Evolutionary conservation across 169 alveolate genomes (phyloP), one percentile per base, ranked within the genome.

Genomic region (Plasmodium ovale): DNA sequence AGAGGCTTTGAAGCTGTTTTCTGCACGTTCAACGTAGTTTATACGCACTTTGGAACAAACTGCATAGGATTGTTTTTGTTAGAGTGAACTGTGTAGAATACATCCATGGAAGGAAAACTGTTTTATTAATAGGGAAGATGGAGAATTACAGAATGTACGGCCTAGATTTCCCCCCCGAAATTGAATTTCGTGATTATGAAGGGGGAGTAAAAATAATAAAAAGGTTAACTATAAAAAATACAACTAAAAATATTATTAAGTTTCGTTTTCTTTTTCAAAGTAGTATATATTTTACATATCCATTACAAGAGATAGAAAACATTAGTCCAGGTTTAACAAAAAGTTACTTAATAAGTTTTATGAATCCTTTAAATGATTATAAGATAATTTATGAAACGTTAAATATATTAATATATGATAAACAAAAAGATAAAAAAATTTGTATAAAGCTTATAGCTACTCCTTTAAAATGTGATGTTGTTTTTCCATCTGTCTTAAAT

Each of bases 231-330:
- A 79, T 79, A 79, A 79, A 64, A 51, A 79, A 79, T 69, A 79
- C 68, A 0, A 79, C 89, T 42, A 79, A 79, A 65, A 65, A 79
- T 67, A 51, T 79, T 21, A 65, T 79, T 51, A 35, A 82, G 25
- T 79, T 79, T 79, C 37, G 89, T 39, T 79, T 79, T 69, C 44
- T 79, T 31, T 79, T 65, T 69, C 84, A 79, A 64, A 79, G 70
- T 16, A 79, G 89, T 31, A 16, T 31, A 16, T 79, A 79, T 79
- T 79, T 79, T 79, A 79, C 82, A 19, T 79, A 64, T 51, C 89
- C 89, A 51, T n/a, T 79, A 19, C 89, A 79, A 69, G 89, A 79
- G 44, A n/a, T 79, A 65, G 89, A 79, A 79, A 79, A 59, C 23
- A 65, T 79, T 42, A 79, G 89, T 65, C 84, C 89, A 7, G 89